Conservation (phyloP, 768 basidiomycete species). For the Psilocybe cyanescens region DNA sequence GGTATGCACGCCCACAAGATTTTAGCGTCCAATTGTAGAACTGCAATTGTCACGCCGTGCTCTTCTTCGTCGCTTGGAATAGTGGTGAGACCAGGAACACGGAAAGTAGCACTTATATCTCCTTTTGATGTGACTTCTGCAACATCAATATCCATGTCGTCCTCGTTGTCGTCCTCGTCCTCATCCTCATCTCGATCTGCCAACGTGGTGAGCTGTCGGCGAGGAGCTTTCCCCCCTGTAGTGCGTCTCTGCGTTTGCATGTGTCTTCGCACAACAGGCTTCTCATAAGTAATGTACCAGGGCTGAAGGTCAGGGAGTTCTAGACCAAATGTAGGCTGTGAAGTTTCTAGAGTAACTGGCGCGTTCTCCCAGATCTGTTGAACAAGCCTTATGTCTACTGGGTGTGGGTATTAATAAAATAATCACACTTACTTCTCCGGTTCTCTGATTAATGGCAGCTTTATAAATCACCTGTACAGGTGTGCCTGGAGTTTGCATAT, state of each 20-base stretch:
- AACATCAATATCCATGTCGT: neutral
- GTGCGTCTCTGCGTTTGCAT: neutral
- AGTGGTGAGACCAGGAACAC: constrained; percentile 33
- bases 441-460: constrained; percentile 37
- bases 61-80: constrained; percentile 32
- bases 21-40: constrained; percentile 30
- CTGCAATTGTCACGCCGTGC: constrained; percentile 35
- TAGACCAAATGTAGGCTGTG: constrained; percentile 25
- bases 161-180: constrained; percentile 13
- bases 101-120: constrained; percentile 36
- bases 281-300: constrained; percentile 12
- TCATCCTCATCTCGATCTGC: neutral
- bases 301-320: constrained; percentile 12
- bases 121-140: constrained; percentile 28
- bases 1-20: constrained; percentile 41
- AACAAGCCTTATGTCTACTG: constrained; percentile 11
- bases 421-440: constrained; percentile 35
- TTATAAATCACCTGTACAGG: constrained; percentile 38
- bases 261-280: neutral
- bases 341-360: constrained; percentile 37
- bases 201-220: neutral
- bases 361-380: constrained; percentile 26
- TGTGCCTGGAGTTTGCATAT: constrained; percentile 33
- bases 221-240: neutral
- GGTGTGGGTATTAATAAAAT: neutral